These are phyloP conservation scores for Priceomyces medius DNA, from an alignment of 805 yeast genomes.

Conservation along the genomic window DNA sequence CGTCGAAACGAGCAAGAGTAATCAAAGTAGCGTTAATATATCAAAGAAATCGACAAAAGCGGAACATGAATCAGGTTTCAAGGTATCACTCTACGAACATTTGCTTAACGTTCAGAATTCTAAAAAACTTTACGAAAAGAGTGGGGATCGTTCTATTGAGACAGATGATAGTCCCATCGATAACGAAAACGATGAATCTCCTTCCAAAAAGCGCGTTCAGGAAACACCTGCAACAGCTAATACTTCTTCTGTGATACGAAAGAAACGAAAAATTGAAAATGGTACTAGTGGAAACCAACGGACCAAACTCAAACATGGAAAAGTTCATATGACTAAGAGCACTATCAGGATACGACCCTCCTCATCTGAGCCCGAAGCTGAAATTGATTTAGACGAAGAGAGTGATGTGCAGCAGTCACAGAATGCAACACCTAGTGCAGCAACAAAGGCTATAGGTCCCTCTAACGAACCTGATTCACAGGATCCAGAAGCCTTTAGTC, in stretches of 20 bases:
- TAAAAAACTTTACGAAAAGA: neutral
- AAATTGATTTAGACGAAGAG: neutral
- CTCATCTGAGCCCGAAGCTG: neutral
- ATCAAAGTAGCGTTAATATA: no score
- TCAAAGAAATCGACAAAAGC: neutral
- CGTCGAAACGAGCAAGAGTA: no score
- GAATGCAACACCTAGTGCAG: neutral
- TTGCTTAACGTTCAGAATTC: slow-evolving; percentile 1
- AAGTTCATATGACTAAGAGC: slow-evolving; percentile 3
- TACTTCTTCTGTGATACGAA: neutral
- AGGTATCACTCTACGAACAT: slow-evolving; percentile 4
- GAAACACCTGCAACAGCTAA: neutral
- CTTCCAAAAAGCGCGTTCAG: neutral
- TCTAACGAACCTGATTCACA: neutral
- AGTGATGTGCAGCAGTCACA: neutral
- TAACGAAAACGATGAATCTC: neutral
- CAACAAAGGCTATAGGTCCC: neutral
- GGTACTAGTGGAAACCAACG: neutral
- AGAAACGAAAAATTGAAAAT: neutral
- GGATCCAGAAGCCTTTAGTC: no score
- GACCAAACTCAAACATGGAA: neutral
- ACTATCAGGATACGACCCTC: slow-evolving; percentile 5
- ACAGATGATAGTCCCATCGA: neutral
- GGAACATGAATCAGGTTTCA: neutral
- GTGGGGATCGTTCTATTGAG: neutral